Conservation (phyloP, 1,284 basidiomycete genomes). For the Cryptococcus sp. region DNA sequence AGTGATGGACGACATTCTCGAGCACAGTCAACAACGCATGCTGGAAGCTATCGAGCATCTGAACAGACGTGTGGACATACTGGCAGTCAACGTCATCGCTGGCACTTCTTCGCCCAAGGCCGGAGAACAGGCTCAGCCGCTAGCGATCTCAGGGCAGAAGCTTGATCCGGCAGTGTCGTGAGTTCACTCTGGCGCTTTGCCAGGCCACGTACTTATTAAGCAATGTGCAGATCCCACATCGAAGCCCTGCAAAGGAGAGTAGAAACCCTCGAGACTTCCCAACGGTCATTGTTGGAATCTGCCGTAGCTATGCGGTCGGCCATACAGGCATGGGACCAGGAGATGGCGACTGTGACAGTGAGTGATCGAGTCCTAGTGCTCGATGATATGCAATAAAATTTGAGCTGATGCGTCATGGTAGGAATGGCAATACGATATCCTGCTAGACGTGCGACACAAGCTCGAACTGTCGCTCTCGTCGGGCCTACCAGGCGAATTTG, state of each 20-base stretch:
- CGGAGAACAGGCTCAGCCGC: conserved; percentile 4
- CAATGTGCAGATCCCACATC: conserved; percentile 13
- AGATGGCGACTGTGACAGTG: conserved; percentile 26
- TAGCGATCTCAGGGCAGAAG: background rate
- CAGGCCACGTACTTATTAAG: no score
- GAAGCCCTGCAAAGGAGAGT: conserved; percentile 24
- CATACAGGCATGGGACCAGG: conserved; percentile 30
- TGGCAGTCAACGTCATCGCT: conserved; percentile 18
- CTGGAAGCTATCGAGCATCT: conserved; percentile 47
- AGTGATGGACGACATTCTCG: conserved; percentile 52
- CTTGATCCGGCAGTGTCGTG: background rate
- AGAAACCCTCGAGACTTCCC: conserved; percentile 27
- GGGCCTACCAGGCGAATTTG: background rate
- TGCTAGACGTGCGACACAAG: conserved; percentile 20
- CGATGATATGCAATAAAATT: background rate
- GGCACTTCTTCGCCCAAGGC: conserved; percentile 5
- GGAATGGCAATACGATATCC: conserved; percentile 26
- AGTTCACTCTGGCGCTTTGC: background rate
- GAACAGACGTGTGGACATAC: conserved; percentile 35
- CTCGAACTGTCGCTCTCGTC: conserved; percentile 13
- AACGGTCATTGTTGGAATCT: conserved; percentile 26
- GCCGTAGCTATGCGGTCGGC: conserved; percentile 22
- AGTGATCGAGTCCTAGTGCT: conserved; percentile 3
- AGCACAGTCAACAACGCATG: conserved; percentile 50
- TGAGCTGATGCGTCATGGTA: background rate